Evolutionary conservation across 306 rosid species (phyloP), one percentile per base, ranked within the genome.

Genomic region (Sesbania bispinosa): DNA sequence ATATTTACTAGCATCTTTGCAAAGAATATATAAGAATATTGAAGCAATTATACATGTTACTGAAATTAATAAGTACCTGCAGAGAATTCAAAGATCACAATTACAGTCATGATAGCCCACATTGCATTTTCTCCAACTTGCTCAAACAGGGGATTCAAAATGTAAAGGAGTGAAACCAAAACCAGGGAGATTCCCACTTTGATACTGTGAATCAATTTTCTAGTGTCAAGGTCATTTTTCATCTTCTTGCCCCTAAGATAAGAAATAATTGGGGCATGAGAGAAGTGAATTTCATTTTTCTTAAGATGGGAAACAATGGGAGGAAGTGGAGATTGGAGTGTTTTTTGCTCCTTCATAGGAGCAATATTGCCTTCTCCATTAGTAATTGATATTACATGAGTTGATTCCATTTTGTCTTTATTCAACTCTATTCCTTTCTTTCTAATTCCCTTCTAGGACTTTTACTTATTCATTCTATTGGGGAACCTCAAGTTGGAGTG

Each of bases 31-130:
- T 51, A 39, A 54, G 29, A 69, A 19, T n/a, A n/a, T 19, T 15
- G 57, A 48, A 4, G 19, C 21, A 29, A 23, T n/a, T 1, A 7
- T 13, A 14, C n/a, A 7, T 55, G 46, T 6, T 35, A 35, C 1
- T 57, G 26, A 48, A 77, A 75, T 5, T 32, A 32, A 35, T 19
- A 33, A 16, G 13, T 72, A 89, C 98, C 98, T 80, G 98, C 96
- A 5, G 66, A 88, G 87, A 86, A 87, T 81, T 94, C 98, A 62
- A 87, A 90, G 68, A 88, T 77, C 62, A 94, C 98, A 0, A 89
- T 81, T 14, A 94, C 98, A 1, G 98, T 94, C 94, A 94, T 94
- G 3, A 90, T 84, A 50, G 98, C 96, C 98, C 98, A 94, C 97
- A 90, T 89, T 62, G 97, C 98, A 75, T 90, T 90, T 4, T 90